These are phyloP conservation scores for Lactuca sativa DNA, from an alignment of 129 eudicot species.

Conservation along the genomic window DNA sequence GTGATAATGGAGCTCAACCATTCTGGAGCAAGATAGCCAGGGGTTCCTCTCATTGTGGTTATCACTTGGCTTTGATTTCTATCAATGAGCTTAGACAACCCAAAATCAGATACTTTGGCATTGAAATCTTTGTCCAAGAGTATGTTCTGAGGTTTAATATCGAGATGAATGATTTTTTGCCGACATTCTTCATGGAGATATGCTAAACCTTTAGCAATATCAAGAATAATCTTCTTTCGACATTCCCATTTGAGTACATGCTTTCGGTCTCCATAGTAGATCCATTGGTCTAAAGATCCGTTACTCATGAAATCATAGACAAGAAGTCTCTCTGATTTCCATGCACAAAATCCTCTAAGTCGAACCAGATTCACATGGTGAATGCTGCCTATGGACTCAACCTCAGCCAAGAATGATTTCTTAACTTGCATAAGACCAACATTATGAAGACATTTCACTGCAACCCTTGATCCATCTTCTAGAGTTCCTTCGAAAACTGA, in stretches of 20 bases:
- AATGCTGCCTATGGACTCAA: no score
- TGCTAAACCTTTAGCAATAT: slow-evolving; percentile 48
- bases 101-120: slow-evolving; percentile 42
- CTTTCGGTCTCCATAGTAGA: not conserved
- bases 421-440: slow-evolving; percentile 11
- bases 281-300: slow-evolving; percentile 17
- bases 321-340: slow-evolving; percentile 29
- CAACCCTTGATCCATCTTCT: slow-evolving; percentile 23
- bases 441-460: slow-evolving; percentile 28
- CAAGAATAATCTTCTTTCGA: slow-evolving; percentile 33
- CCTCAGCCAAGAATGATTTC: slow-evolving; percentile 30
- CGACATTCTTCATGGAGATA: slow-evolving; percentile 51
- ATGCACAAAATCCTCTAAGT: slow-evolving; percentile 41
- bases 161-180: slow-evolving; percentile 38
- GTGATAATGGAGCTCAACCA: slow-evolving; percentile 25
- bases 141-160: slow-evolving; percentile 43
- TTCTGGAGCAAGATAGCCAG: slow-evolving; percentile 12
- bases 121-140: slow-evolving; percentile 34
- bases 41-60: slow-evolving; percentile 39
- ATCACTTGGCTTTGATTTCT: slow-evolving; percentile 27
- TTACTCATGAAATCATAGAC: slow-evolving; percentile 42
- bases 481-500: slow-evolving; percentile 26
- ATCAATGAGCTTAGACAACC: slow-evolving; percentile 34
- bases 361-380: slow-evolving; percentile 28
- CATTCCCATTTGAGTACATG: slow-evolving; percentile 29